Base-by-base conservation (phyloP, 768 basidiomycete genomes). In the Exsudoporus frostii region DNA sequence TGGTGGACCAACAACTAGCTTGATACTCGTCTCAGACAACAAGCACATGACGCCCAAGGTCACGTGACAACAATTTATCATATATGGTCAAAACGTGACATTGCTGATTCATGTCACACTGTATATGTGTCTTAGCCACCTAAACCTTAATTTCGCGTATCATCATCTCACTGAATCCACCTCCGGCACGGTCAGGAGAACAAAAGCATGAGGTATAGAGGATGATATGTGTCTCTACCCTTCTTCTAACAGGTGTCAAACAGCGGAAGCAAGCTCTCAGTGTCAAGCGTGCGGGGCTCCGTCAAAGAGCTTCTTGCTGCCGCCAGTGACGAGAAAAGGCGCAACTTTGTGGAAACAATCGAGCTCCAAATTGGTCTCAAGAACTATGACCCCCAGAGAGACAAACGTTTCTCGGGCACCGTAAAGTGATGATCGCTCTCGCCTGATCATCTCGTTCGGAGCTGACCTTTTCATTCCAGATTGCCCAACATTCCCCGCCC, bases 361-460 rank as follows among this genome's bases (percentile, higher is more conserved):
- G 94, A 97, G 74, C 82, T 97, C 64, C 93, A 96, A 74, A 91
- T 97, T 64, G 94, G 94, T 63, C 83, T 97, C 68, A 97, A 96
- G 81, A 97, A 97, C 84, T 97, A 97, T 79, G 94, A 99, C 75
- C 96, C 97, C 64, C 97, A 98, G 85, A 82, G 97, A 60, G 97
- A 99, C 77, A 99, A 98, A 82, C 97, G 97, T 92, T 98, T 99
- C 90, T 95, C 92, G 60, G 93, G 93, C 68, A 97, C 93, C 46
- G 92, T 96, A 77, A 96, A 95, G 94, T 94, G 60, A 55, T 81
- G 72, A 9, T 14, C 1, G 1, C 9, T 10, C 36, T 44, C 27
- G 32, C 43, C 1, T 6, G 20, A 40, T 7, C 13, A n/a, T 30
- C 13, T 8, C 41, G 7, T 48, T 27, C 10, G 32, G 8, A 1